These are phyloP conservation scores for Triticum monococcum DNA, from an alignment of 176 grass and related monocot species.

Conservation along the genomic window DNA sequence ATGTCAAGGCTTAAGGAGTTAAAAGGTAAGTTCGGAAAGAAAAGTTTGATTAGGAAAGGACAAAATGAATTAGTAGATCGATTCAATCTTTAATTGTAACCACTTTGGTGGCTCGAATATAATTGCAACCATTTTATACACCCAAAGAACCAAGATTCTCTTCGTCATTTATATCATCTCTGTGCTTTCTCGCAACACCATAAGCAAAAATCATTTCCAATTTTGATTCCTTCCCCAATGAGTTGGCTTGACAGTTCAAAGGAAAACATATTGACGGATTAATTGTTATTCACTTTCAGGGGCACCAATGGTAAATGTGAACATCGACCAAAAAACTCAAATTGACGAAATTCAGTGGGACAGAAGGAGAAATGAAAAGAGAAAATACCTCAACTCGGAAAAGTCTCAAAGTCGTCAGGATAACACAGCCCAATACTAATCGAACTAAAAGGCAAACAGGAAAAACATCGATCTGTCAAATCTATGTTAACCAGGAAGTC, in stretches of 20 bases:
- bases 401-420: slow-evolving; percentile 61
- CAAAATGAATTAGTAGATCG: background rate
- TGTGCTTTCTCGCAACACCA: background rate
- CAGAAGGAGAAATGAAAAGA: slow-evolving; percentile 22
- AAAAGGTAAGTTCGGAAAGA: background rate
- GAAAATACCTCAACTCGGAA: slow-evolving; percentile 74
- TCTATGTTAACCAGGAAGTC: slow-evolving; percentile 9
- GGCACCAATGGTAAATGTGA: background rate
- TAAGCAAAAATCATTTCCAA: background rate
- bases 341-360: slow-evolving; percentile 5
- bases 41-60: background rate
- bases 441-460: slow-evolving; percentile 53
- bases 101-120: background rate
- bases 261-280: background rate
- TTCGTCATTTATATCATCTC: background rate
- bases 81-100: background rate
- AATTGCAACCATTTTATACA: background rate
- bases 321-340: background rate
- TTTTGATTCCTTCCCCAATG: background rate
- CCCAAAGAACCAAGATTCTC: background rate
- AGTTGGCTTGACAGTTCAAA: slow-evolving; percentile 1
- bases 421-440: slow-evolving; percentile 60
- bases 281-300: background rate
- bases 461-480: slow-evolving; percentile 25
- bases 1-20: background rate